Evolutionary conservation across 495 filamentous ascomycete genomes (phyloP).

Genomic region (Neohortaea acidophila): DNA sequence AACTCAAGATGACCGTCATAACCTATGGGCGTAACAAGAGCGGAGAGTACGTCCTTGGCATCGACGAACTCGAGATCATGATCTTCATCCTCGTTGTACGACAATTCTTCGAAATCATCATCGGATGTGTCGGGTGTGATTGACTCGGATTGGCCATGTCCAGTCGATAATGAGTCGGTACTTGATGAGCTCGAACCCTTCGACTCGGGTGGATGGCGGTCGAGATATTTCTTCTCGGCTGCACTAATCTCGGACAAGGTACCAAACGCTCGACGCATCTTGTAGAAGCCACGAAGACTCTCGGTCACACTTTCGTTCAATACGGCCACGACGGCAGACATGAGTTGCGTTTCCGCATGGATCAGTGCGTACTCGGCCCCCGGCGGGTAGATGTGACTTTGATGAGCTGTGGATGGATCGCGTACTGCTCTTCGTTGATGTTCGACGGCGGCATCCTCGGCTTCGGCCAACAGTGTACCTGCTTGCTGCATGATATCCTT

Average conservation of each 20-base stretch:
- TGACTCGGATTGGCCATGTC: background rate
- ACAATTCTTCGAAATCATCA: too few relatives aligned
- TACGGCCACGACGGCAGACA: conserved; percentile 76
- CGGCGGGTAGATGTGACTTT: conserved; percentile 54
- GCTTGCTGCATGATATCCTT: conserved; percentile 88
- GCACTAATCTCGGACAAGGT: conserved; percentile 63
- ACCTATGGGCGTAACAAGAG: conserved; percentile 11
- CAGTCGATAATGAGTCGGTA: conserved; percentile 15
- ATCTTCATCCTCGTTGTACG: too few relatives aligned
- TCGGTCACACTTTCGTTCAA: conserved; percentile 89
- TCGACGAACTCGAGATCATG: conserved; percentile 33
- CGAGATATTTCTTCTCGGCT: conserved; percentile 45
- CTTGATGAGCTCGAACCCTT: conserved; percentile 20
- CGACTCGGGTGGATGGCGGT: conserved; percentile 17
- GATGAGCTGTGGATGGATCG: conserved; percentile 32
- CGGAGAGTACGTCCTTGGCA: conserved; percentile 26
- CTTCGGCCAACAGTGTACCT: conserved; percentile 52
- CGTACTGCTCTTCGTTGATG: conserved; percentile 61
- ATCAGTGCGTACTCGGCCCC: conserved; percentile 75
- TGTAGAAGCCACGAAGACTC: conserved; percentile 81
- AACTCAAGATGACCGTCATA: conserved; percentile 28
- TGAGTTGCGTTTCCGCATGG: conserved; percentile 68
- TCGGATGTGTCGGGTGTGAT: conserved; percentile 13
- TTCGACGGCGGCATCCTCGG: conserved; percentile 62
- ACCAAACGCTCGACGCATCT: conserved; percentile 75